These are phyloP conservation scores for Cystobasidium onofrii DNA, from an alignment of 768 basidiomycete species.

Conservation along the genomic window DNA sequence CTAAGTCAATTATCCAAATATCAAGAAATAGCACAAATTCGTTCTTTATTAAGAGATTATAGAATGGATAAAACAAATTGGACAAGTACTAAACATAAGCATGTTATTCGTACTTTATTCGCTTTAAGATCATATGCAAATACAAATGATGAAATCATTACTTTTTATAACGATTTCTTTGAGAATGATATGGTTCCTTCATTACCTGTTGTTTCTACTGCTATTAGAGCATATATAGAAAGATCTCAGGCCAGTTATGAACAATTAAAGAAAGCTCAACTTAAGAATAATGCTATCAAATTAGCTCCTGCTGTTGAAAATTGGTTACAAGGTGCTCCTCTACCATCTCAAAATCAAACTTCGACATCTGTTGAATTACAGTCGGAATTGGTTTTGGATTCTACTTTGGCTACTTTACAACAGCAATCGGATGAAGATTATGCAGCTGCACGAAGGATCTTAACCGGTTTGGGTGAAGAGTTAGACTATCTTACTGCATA, in stretches of 20 bases:
- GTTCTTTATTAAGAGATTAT: background rate
- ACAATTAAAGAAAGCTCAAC: background rate
- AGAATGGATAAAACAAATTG: background rate
- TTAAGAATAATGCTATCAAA: background rate
- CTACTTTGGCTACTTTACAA: constrained; percentile 11
- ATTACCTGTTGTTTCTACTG: background rate
- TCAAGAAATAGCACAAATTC: constrained; percentile 1
- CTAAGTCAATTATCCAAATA: background rate
- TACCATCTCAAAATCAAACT: background rate
- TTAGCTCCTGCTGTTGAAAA: background rate
- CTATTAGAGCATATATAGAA: background rate
- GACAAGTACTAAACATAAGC: background rate
- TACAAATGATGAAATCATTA: background rate
- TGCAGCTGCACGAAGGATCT: background rate
- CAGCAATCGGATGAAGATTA: constrained; percentile 29
- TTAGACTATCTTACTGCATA: background rate
- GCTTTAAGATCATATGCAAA: background rate
- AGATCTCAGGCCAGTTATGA: background rate
- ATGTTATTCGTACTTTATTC: background rate
- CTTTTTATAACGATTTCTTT: constrained; percentile 6
- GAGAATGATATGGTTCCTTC: constrained; percentile 14
- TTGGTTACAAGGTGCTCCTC: constrained; percentile 4
- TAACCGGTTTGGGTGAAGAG: background rate
- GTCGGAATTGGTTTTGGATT: background rate
- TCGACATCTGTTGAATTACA: background rate